Conservation (phyloP, 345 rosid species). For the Boechera divaricarpa region DNA sequence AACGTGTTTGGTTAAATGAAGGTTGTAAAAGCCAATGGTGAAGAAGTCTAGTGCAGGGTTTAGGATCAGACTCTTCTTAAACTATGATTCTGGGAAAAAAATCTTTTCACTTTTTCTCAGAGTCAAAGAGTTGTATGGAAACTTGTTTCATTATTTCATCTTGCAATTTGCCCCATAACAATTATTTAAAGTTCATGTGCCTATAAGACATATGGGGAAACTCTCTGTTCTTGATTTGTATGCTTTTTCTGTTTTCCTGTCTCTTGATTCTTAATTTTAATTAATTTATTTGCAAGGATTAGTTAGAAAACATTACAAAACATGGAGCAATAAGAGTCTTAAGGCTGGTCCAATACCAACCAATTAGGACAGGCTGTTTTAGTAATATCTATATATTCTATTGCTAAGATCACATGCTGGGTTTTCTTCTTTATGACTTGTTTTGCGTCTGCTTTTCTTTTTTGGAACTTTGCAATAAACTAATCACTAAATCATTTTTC, state of each 20-base stretch:
- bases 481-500: slow-evolving; percentile 52
- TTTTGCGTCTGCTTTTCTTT: slow-evolving; percentile 53
- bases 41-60: not conserved
- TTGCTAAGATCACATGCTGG: slow-evolving; percentile 69
- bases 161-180: slow-evolving; percentile 13
- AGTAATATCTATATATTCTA: slow-evolving; percentile 49
- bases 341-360: slow-evolving; percentile 48
- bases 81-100: not conserved
- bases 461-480: slow-evolving; percentile 48
- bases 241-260: slow-evolving; percentile 22
- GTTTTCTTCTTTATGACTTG: slow-evolving; percentile 50
- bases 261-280: slow-evolving; percentile 2
- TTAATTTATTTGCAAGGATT: slow-evolving; percentile 23
- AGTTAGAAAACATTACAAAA: slow-evolving; percentile 13
- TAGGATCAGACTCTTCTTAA: not conserved
- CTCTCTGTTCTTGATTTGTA: slow-evolving; percentile 29
- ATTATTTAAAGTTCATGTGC: slow-evolving; percentile 22
- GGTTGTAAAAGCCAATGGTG: too few relatives aligned
- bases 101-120: not conserved
- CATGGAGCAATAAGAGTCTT: slow-evolving; percentile 4
- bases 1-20: not conserved
- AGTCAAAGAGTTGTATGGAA: slow-evolving; percentile 10
- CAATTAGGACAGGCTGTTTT: slow-evolving; percentile 56
- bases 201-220: slow-evolving; percentile 23
- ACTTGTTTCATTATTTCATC: slow-evolving; percentile 17